Percentiles rank a stretch among this genome's conserved stretches.
phyloP scores from a whole-genome alignment of 805 yeast genomes.

The Suhomyces kilbournensis region DNA sequence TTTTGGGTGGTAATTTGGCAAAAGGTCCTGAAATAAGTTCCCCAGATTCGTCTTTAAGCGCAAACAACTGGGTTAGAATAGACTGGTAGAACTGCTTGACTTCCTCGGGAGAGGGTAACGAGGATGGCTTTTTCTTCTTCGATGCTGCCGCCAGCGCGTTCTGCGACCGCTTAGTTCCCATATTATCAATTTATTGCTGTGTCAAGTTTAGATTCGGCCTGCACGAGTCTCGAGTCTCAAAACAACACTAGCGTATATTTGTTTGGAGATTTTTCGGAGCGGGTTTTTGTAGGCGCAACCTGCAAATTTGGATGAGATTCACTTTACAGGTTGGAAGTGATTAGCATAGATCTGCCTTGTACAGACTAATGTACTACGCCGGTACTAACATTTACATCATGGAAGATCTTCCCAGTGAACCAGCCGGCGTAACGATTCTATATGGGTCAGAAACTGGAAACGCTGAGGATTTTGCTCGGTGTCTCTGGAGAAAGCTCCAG shows the following conservation, averaged over 20 bases:
- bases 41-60: constrained; percentile 29
- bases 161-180: not conserved
- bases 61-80: constrained; percentile 30
- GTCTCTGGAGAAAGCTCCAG: constrained; percentile 53
- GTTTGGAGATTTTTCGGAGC: not conserved
- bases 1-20: constrained; percentile 33
- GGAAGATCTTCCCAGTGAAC: not conserved
- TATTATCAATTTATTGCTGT: not conserved
- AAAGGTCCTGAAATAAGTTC: constrained; percentile 27
- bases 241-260: not conserved
- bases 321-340: not conserved
- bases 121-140: constrained; percentile 1
- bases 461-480: constrained; percentile 77
- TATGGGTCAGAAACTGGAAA: constrained; percentile 95
- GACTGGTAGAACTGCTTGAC: constrained; percentile 26
- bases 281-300: not conserved
- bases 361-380: not conserved
- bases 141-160: not conserved
- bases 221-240: not conserved
- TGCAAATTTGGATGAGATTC: not conserved
- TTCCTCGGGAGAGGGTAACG: constrained; percentile 17
- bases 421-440: constrained; percentile 50
- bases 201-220: not conserved
- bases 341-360: not conserved
- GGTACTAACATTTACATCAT: not conserved